Base-by-base conservation (phyloP, 1,284 basidiomycete species). In the Ceraceosorus bombacis region DNA sequence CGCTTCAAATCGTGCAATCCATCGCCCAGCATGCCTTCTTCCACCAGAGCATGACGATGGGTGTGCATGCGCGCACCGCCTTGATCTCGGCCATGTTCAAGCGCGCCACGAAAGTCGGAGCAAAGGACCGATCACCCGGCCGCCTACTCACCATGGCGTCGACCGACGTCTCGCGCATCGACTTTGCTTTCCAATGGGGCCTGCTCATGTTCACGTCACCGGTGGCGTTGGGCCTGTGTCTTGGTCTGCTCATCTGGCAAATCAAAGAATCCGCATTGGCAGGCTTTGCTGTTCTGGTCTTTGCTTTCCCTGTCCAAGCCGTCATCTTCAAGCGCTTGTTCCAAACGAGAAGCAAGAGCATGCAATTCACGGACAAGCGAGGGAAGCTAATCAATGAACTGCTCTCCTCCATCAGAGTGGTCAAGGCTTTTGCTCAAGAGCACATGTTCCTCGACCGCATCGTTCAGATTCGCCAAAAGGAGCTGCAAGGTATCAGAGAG, bases 131-230 rank as follows among this genome's bases (percentile, higher is more conserved):
- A n/a, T 85, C 86, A 2, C 86, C 86, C 27, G 90, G 90, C 46
- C 87, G 87, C 72, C 83, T 93, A 49, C 86, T 94, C 63, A 94
- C 91, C 72, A 89, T 93, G 79, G 93, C 96, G 67, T 91, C 89
- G 5, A 93, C 91, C 0, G 93, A 96, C 78, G 85, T 90, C 40
- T 88, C 86, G 13, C 84, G 92, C 43, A 89, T 96, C 74, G 91
- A 95, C 76, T 96, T 92, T 74, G 88, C 86, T 65, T 83, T 85
- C 53, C 88, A 87, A 4, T 92, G 87, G 81, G 88, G 90, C 65
- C 80, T 80, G 58, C 84, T 89, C 81, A 80, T 83, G 15, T 89
- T 89, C 84, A 82, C 87, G 2, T 84, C 86, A 0, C 88, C 87
- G 0, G 59, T 75, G 53, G 70, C 75, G 57, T 73, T 74, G 57